Evolutionary conservation across 306 rosid genomes (phyloP).

Genomic region (Heteromeles arbutifolia): DNA sequence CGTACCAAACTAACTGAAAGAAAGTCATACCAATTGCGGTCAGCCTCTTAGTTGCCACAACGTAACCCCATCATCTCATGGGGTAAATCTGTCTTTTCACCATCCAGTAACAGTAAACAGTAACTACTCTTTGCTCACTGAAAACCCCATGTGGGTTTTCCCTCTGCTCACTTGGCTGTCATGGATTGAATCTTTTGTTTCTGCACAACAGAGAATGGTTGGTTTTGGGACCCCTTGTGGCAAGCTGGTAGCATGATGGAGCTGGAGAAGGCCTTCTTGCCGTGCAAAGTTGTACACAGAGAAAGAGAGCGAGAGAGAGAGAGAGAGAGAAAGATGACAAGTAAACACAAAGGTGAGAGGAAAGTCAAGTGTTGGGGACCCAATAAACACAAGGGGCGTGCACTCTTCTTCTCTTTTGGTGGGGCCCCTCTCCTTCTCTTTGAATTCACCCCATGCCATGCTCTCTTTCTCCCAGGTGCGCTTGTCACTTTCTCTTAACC

Average conservation of each 20-base stretch:
- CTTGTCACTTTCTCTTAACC: slow-evolving; percentile 59
- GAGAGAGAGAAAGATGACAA: slow-evolving; percentile 46
- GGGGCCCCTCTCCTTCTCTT: slow-evolving; percentile 12
- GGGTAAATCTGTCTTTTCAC: too few species aligned
- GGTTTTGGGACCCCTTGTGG: background rate
- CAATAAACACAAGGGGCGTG: slow-evolving; percentile 45
- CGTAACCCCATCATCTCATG: background rate
- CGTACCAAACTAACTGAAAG: too few species aligned
- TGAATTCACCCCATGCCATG: slow-evolving; percentile 16
- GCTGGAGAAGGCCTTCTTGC: slow-evolving; percentile 27
- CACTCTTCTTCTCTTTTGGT: slow-evolving; percentile 11
- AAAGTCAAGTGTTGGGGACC: slow-evolving; percentile 46
- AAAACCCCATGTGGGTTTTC: background rate
- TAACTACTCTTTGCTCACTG: background rate
- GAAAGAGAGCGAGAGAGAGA: too few species aligned
- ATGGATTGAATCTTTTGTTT: background rate
- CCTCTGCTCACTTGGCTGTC: background rate
- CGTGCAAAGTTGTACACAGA: slow-evolving; percentile 19
- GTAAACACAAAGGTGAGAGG: slow-evolving; percentile 31
- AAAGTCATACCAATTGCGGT: too few species aligned
- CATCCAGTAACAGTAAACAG: background rate
- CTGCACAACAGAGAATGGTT: background rate
- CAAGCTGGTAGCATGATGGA: slow-evolving; percentile 33
- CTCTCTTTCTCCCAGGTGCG: slow-evolving; percentile 21
- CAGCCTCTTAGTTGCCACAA: too few species aligned